Percentiles rank a stretch among this genome's conserved stretches.
phyloP scores from a whole-genome alignment of 2,329 filamentous ascomycete genomes.

The Penicillium sp. region DNA sequence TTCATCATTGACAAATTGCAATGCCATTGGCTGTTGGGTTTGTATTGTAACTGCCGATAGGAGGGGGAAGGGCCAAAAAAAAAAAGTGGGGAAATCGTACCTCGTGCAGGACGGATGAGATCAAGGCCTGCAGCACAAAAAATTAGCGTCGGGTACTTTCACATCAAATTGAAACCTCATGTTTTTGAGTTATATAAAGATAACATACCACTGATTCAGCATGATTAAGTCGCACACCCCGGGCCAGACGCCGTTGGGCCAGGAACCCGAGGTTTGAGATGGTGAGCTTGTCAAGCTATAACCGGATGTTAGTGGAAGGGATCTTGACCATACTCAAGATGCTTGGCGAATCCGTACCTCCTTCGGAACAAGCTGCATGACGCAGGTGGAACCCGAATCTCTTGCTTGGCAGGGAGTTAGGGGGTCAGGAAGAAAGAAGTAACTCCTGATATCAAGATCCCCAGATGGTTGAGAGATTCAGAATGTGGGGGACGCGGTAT shows the following conservation, averaged over 20 bases:
- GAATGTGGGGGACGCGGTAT: constrained; percentile 19
- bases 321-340: neutral
- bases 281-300: constrained; percentile 89
- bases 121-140: constrained; percentile 44
- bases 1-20: neutral
- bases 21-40: neutral
- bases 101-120: constrained; percentile 88
- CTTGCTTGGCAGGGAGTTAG: constrained; percentile 13
- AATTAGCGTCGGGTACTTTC: constrained; percentile 2
- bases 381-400: constrained; percentile 22
- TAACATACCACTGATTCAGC: constrained; percentile 72
- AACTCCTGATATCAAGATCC: neutral
- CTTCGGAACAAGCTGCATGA: constrained; percentile 49
- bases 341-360: constrained; percentile 35
- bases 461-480: neutral
- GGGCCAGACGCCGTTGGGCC: constrained; percentile 82
- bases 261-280: constrained; percentile 86
- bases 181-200: neutral
- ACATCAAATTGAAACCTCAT: neutral
- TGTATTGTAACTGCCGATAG: neutral
- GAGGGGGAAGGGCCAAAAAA: neutral
- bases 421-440: neutral
- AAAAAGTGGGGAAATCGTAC: constrained; percentile 39
- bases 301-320: constrained; percentile 3
- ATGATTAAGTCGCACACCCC: constrained; percentile 87